Conservation (phyloP, 768 basidiomycete genomes). For the Boletus subcaerulescens region DNA sequence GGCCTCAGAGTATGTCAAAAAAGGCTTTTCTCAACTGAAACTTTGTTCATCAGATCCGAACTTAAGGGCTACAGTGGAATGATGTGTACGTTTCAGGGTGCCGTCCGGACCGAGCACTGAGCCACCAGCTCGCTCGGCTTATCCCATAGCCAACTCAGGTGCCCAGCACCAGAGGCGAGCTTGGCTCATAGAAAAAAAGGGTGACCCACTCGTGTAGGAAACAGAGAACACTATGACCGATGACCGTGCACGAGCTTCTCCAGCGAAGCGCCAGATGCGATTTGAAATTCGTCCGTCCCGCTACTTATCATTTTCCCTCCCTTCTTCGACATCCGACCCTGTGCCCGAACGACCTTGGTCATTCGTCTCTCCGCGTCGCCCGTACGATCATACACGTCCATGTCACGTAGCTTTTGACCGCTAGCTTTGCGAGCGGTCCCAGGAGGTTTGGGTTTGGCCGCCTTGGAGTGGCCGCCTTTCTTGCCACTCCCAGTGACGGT, state of each 20-base stretch:
- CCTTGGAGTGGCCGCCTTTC: slow-evolving; percentile 8
- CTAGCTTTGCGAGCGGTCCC: slow-evolving; percentile 12
- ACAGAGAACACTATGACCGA: slow-evolving; percentile 4
- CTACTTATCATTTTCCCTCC: slow-evolving; percentile 70
- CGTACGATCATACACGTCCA: slow-evolving; percentile 37
- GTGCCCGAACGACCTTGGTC: slow-evolving; percentile 79
- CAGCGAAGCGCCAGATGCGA: slow-evolving; percentile 59
- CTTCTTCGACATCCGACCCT: slow-evolving; percentile 78
- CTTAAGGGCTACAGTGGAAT: neutral
- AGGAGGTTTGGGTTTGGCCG: neutral
- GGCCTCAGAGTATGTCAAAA: neutral
- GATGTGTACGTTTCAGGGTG: neutral
- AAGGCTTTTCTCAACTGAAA: neutral
- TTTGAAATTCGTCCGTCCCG: slow-evolving; percentile 75
- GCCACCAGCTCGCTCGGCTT: neutral
- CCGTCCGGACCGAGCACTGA: neutral
- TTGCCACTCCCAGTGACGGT: slow-evolving; percentile 29
- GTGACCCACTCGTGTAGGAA: neutral
- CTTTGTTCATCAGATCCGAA: neutral
- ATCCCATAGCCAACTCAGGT: neutral
- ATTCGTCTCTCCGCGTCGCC: slow-evolving; percentile 75
- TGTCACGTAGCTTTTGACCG: slow-evolving; percentile 27
- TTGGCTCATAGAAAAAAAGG: neutral
- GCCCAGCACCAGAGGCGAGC: neutral
- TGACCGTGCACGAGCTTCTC: slow-evolving; percentile 50